phyloP scores from a whole-genome alignment of 345 rosid species.

The Turritis glabra region DNA sequence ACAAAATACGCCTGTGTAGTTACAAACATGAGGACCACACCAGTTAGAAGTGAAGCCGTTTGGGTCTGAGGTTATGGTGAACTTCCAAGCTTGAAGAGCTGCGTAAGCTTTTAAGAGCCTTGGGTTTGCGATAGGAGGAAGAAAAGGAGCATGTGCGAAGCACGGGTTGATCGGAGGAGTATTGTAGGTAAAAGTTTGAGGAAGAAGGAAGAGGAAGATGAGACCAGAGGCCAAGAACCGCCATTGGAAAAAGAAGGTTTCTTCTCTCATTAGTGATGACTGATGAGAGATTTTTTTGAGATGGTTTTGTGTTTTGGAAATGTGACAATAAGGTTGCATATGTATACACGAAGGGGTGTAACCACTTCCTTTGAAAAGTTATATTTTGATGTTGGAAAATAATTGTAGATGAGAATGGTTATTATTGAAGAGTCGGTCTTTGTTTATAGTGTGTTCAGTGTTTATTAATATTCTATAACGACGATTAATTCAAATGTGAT shows the following conservation, averaged over 20 bases:
- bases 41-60: slow-evolving; percentile 61
- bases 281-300: slow-evolving; percentile 5
- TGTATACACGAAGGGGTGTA: slow-evolving; percentile 23
- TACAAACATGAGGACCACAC: slow-evolving; percentile 82
- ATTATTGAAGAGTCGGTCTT: slow-evolving; percentile 24
- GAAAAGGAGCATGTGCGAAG: slow-evolving; percentile 13
- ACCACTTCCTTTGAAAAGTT: slow-evolving; percentile 36
- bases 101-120: slow-evolving; percentile 63
- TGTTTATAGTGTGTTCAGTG: slow-evolving; percentile 4
- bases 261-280: slow-evolving; percentile 24
- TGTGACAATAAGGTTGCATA: slow-evolving; percentile 23
- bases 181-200: slow-evolving; percentile 30
- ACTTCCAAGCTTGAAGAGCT: slow-evolving; percentile 83
- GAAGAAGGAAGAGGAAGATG: slow-evolving; percentile 21
- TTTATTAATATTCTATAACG: not conserved
- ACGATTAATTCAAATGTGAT: slow-evolving; percentile 23
- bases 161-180: slow-evolving; percentile 31
- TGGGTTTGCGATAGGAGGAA: slow-evolving; percentile 50
- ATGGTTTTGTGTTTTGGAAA: slow-evolving; percentile 16
- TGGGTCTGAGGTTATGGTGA: slow-evolving; percentile 69
- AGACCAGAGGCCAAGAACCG: slow-evolving; percentile 9
- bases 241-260: slow-evolving; percentile 24
- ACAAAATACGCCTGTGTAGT: slow-evolving; percentile 82
- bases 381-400: not conserved
- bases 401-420: slow-evolving; percentile 21